Percentiles rank a stretch among this genome's conserved stretches.
Evolutionary conservation across 352 stramenopile genomes (phyloP).

Genomic region (Phytophthora foliorum): DNA sequence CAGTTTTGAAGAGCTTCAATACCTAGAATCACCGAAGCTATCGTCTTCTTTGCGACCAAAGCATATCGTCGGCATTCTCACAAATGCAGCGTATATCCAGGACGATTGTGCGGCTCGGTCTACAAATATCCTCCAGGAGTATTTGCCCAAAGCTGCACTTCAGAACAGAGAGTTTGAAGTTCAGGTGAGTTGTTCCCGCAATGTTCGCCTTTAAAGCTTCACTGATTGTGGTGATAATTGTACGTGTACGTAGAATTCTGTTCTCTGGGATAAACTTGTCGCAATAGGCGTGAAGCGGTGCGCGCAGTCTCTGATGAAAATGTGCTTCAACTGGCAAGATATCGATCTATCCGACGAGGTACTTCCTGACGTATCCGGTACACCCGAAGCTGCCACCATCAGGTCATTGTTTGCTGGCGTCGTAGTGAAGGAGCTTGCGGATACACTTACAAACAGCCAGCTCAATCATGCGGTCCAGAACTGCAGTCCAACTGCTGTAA

Average conservation of each 20-base stretch:
- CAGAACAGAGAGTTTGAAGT: constrained; percentile 51
- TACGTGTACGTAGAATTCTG: constrained; percentile 45
- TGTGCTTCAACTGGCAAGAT: constrained; percentile 75
- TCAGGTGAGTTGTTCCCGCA: constrained; percentile 37
- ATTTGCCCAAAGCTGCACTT: constrained; percentile 54
- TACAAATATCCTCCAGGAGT: constrained; percentile 65
- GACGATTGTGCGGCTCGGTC: constrained; percentile 65
- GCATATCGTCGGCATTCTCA: constrained; percentile 73
- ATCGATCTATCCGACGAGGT: constrained; percentile 67
- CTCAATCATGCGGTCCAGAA: constrained; percentile 62
- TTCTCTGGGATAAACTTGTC: constrained; percentile 62
- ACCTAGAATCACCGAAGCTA: constrained; percentile 71
- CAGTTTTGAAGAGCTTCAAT: constrained; percentile 65
- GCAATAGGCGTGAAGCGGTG: constrained; percentile 62
- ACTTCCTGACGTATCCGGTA: constrained; percentile 47
- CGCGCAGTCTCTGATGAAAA: constrained; percentile 72
- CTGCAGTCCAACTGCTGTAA: constrained; percentile 27
- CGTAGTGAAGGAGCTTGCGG: constrained; percentile 61
- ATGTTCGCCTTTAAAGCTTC: not conserved
- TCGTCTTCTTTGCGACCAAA: constrained; percentile 71
- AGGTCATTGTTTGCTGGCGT: constrained; percentile 60
- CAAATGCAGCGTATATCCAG: constrained; percentile 78
- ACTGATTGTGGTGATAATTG: not conserved
- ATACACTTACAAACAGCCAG: constrained; percentile 59
- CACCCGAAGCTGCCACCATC: constrained; percentile 12